Conservation (phyloP, 176 grass and related monocot genomes). For the Musa schizocarpa region DNA sequence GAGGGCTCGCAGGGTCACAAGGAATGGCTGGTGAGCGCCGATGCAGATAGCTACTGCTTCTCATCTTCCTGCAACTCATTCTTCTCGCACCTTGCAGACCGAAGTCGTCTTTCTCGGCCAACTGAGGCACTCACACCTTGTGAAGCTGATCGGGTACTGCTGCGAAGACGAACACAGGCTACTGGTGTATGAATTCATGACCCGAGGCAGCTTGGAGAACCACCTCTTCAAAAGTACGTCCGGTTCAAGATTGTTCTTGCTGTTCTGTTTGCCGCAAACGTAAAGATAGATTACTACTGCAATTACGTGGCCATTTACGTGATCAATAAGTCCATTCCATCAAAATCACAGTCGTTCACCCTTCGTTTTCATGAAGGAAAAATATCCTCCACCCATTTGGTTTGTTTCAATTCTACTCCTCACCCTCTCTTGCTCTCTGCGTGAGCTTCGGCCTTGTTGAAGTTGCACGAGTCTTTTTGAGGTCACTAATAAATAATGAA, state of each 20-base stretch:
- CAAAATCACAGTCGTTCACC: background rate
- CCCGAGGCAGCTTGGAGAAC: constrained; percentile 67
- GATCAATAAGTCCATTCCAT: background rate
- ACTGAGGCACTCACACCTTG: constrained; percentile 56
- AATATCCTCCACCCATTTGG: background rate
- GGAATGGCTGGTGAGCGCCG: constrained; percentile 54
- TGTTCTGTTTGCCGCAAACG: too few relatives aligned
- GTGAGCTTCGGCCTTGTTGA: too few relatives aligned
- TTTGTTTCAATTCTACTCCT: background rate
- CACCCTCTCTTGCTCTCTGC: background rate
- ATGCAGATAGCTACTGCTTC: background rate
- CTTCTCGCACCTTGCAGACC: background rate
- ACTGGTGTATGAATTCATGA: constrained; percentile 69
- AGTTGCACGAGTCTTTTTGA: too few relatives aligned
- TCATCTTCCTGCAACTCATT: too few relatives aligned
- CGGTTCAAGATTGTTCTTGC: background rate
- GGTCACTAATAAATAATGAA: too few relatives aligned
- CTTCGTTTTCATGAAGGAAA: background rate
- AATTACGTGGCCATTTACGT: too few relatives aligned
- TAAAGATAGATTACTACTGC: too few relatives aligned
- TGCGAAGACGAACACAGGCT: constrained; percentile 60
- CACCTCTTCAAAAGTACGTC: constrained; percentile 66
- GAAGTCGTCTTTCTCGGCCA: constrained; percentile 6
- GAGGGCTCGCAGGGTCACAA: constrained; percentile 62
- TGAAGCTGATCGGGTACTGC: constrained; percentile 74